Base-by-base conservation (phyloP, 495 filamentous ascomycete genomes). In the Hypoxylon fuscum region DNA sequence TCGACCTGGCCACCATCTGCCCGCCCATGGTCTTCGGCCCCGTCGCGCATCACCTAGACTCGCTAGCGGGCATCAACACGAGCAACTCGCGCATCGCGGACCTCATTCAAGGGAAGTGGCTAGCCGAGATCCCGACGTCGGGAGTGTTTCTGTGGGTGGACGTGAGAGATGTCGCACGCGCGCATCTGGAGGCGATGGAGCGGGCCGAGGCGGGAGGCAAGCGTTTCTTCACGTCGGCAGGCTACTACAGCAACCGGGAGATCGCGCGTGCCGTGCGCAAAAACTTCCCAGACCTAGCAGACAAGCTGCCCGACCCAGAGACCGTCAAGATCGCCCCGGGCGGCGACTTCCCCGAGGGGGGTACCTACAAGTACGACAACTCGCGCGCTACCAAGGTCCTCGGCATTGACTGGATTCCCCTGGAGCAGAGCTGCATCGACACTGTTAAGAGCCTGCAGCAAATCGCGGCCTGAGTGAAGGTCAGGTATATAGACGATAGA, bases 1-100 rank as follows among this genome's bases (percentile, higher is more conserved):
- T 88, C 61, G 83, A 86, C 34, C 61, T 98, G 40, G 79, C 85
- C 7, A 96, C 91, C 0, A 65, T 90, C 59, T 80, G 77, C 64
- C 87, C 87, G 41, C 81, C 86, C 1, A 78, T 86, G 74, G 79
- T 90, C 6, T 87, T 80, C 60, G 88, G 87, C 0, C 85, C 85
- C 3, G 68, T 79, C 2, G 71, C 76, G 2, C 76, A 82, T 54
- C 72, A 74, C 49, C 66, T 79, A 3, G 45, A 43, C 25, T 72
- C 65, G 15, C 69, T 81, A 7, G 83, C 89, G 0, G 55, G 64
- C 7, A 72, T 88, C 55, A 87, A 87, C 73, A 84, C 83, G 10
- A 80, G 77, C 64, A 78, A 82, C 55, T 72, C 72, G 55, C 71
- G 77, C 5, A 74, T 83, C 59, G 81, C 76, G 31, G 71, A 70